Evolutionary conservation across 257 asterid species (phyloP).

Genomic region (Striga asiatica): DNA sequence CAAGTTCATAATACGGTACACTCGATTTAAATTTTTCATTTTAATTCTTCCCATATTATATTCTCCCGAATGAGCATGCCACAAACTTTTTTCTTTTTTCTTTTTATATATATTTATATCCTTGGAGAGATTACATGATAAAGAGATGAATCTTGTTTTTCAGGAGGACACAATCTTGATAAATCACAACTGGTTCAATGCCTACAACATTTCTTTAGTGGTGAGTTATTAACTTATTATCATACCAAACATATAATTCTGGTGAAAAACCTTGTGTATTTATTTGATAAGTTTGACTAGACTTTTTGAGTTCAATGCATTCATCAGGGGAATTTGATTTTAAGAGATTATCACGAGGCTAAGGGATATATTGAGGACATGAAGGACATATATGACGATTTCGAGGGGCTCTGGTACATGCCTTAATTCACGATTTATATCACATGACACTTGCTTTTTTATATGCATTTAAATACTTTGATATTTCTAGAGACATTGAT

Average conservation of each 20-base stretch:
- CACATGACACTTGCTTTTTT: not conserved
- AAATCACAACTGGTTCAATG: constrained; percentile 97
- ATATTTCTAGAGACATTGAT: too few species aligned
- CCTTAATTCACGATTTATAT: not conserved
- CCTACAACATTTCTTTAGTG: constrained; percentile 68
- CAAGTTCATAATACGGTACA: constrained; percentile 94
- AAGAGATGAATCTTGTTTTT: constrained; percentile 13
- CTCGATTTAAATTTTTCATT: not conserved
- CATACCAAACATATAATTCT: not conserved
- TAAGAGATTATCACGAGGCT: constrained; percentile 81
- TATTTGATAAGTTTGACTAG: not conserved
- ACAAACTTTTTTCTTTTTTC: not conserved
- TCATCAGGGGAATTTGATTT: constrained; percentile 88
- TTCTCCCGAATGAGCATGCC: too few species aligned
- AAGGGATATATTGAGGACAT: constrained; percentile 74
- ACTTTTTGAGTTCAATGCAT: constrained; percentile 1
- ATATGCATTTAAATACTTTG: too few species aligned
- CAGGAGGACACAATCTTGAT: constrained; percentile 94
- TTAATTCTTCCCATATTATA: too few species aligned
- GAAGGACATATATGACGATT: constrained; percentile 75
- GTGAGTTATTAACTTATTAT: too few species aligned
- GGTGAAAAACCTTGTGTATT: not conserved
- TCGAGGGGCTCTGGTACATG: constrained; percentile 78
- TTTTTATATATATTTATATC: not conserved
- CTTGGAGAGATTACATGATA: constrained; percentile 9